A percentile compares a stretch with the other conserved stretches of the same genome.
Conservation (phyloP, 2,329 filamentous ascomycete species). For the Epichloe sp. region DNA sequence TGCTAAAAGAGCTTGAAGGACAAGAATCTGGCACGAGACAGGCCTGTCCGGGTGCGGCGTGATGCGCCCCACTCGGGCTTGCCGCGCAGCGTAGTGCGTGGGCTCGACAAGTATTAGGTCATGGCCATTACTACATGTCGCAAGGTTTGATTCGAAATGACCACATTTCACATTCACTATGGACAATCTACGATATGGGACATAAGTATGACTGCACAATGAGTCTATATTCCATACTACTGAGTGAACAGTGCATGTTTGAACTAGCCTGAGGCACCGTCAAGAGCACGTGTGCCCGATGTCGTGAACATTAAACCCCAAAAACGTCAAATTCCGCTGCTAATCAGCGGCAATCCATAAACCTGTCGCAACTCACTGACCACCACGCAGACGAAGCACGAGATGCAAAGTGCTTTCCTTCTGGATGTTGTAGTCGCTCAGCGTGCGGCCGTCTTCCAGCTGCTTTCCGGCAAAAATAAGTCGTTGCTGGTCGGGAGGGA, state of each 20-base stretch:
- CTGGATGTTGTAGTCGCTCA: conserved; percentile 95
- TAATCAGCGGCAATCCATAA: conserved; percentile 23
- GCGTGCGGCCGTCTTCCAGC: conserved; percentile 78
- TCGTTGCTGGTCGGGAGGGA: conserved; percentile 88
- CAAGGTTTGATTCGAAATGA: not conserved
- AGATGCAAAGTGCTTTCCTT: conserved; percentile 76
- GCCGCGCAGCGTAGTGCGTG: not conserved
- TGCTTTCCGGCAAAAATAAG: conserved; percentile 92
- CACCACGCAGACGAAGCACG: conserved; percentile 69
- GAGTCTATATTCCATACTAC: not conserved
- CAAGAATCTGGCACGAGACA: not conserved
- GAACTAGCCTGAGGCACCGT: not conserved
- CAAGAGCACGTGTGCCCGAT: not conserved
- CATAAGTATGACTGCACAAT: not conserved
- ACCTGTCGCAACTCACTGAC: conserved; percentile 47
- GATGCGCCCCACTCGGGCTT: not conserved
- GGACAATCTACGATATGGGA: no score
- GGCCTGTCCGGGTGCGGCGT: not conserved
- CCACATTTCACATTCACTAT: no score
- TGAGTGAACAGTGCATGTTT: not conserved
- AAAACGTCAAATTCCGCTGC: conserved; percentile 62
- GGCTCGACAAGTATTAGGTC: not conserved
- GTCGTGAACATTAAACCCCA: not conserved
- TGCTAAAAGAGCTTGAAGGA: not conserved
- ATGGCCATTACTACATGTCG: not conserved